A percentile compares a stretch with the other conserved stretches of the same genome.
phyloP scores from a whole-genome alignment of 768 basidiomycete species.

The Amanita molliuscula region DNA sequence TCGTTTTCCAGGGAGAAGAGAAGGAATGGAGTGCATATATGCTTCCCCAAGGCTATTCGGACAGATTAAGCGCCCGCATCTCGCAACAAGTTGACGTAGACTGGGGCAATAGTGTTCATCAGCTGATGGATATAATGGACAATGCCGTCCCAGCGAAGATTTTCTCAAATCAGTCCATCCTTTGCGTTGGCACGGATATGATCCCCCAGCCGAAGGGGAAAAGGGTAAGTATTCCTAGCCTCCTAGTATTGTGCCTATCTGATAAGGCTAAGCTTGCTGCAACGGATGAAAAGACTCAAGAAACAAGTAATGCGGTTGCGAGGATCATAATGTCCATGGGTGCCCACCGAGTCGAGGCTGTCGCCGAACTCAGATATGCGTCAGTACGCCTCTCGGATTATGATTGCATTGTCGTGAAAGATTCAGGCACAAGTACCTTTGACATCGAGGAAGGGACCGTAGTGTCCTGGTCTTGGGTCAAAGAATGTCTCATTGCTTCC shows the following conservation, averaged over 20 bases:
- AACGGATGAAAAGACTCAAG: conserved; percentile 23
- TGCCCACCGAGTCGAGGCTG: conserved; percentile 58
- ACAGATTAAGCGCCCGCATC: conserved; percentile 19
- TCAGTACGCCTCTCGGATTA: conserved; percentile 27
- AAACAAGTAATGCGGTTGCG: conserved; percentile 36
- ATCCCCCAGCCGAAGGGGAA: conserved; percentile 35
- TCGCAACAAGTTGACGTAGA: conserved; percentile 38
- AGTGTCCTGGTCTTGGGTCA: conserved; percentile 63
- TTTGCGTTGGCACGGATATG: conserved; percentile 51
- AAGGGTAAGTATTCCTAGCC: conserved; percentile 17
- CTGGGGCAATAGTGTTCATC: conserved; percentile 39
- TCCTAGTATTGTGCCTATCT: conserved; percentile 1
- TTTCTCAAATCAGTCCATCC: conserved; percentile 41
- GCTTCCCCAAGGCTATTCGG: conserved; percentile 47
- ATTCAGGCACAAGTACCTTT: conserved; percentile 22
- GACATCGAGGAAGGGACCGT: conserved; percentile 20
- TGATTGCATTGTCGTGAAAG: conserved; percentile 56
- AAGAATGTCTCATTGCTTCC: conserved; percentile 64
- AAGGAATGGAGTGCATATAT: conserved; percentile 58
- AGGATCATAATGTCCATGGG: conserved; percentile 75
- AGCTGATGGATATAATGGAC: conserved; percentile 48
- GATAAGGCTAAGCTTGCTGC: conserved; percentile 13
- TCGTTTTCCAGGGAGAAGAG: conserved; percentile 19
- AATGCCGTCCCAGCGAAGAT: conserved; percentile 48
- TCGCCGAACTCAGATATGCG: conserved; percentile 35